These are phyloP conservation scores for Crucibulum laeve DNA, from an alignment of 768 basidiomycete genomes.

Conservation along the genomic window DNA sequence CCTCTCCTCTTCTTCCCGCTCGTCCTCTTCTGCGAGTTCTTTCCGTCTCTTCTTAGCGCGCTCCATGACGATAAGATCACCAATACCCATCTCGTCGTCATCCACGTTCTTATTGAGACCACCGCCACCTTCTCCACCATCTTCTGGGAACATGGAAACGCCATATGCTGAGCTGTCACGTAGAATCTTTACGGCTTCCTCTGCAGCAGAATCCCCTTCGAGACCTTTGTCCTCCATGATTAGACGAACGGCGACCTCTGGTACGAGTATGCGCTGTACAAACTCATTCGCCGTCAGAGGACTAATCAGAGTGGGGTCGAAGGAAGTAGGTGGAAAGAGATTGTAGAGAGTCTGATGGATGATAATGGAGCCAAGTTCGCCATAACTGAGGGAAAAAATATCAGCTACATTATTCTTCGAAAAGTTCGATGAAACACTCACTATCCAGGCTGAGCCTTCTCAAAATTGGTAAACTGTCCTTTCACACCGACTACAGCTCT, in stretches of 20 bases:
- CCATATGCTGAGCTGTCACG: constrained; percentile 81
- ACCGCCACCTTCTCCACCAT: constrained; percentile 25
- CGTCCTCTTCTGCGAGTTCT: constrained; percentile 39
- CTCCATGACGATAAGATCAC: constrained; percentile 51
- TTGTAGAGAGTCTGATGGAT: constrained; percentile 74
- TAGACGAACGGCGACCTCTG: constrained; percentile 79
- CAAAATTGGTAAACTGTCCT: constrained; percentile 76
- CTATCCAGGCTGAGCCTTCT: constrained; percentile 88
- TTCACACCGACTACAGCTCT: constrained; percentile 62
- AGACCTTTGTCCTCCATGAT: constrained; percentile 72
- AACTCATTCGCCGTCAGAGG: constrained; percentile 77
- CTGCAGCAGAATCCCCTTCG: constrained; percentile 27
- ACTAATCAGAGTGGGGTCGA: constrained; percentile 46
- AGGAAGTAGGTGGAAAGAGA: constrained; percentile 62
- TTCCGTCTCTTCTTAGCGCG: constrained; percentile 46
- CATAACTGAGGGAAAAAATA: constrained; percentile 55
- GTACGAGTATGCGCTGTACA: constrained; percentile 81
- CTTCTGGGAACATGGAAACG: constrained; percentile 79
- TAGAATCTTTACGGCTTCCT: constrained; percentile 54
- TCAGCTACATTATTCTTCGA: not conserved
- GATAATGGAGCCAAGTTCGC: constrained; percentile 78
- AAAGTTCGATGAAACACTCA: constrained; percentile 34
- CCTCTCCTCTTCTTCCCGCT: constrained; percentile 4
- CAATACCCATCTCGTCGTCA: constrained; percentile 34
- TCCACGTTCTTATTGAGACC: constrained; percentile 13